Evolutionary conservation across 345 rosid genomes (phyloP).

Genomic region (Adansonia digitata): DNA sequence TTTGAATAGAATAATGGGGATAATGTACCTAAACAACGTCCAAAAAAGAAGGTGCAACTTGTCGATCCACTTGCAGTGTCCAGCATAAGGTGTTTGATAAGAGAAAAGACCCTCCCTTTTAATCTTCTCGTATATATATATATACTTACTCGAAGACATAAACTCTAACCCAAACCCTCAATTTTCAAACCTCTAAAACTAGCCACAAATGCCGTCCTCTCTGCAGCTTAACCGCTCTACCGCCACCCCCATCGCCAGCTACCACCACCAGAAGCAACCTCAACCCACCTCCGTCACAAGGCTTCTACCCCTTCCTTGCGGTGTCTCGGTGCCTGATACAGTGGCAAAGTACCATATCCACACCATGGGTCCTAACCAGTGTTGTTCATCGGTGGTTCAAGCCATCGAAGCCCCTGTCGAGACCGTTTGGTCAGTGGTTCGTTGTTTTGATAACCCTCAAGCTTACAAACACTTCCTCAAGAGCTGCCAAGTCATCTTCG

Average conservation of each 20-base stretch:
- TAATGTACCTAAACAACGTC: slow-evolving; percentile 38
- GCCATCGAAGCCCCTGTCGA: slow-evolving; percentile 59
- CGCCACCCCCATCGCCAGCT: background rate
- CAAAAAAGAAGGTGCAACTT: slow-evolving; percentile 59
- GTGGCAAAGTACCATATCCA: slow-evolving; percentile 49
- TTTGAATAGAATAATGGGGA: slow-evolving; percentile 8
- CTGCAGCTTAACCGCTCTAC: slow-evolving; percentile 41
- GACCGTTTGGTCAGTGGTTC: slow-evolving; percentile 73
- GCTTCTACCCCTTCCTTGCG: slow-evolving; percentile 26
- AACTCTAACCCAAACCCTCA: background rate
- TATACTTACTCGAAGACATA: slow-evolving; percentile 8
- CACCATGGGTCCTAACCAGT: slow-evolving; percentile 48
- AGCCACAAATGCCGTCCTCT: slow-evolving; percentile 54
- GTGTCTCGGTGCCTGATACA: slow-evolving; percentile 39
- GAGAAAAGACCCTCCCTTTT: background rate
- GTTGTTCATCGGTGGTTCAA: slow-evolving; percentile 58
- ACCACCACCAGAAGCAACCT: slow-evolving; percentile 24
- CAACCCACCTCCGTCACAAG: background rate
- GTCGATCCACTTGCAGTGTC: slow-evolving; percentile 62
- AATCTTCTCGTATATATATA: slow-evolving; percentile 12
- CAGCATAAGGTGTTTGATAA: slow-evolving; percentile 38
- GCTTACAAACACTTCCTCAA: slow-evolving; percentile 75
- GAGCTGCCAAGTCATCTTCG: slow-evolving; percentile 64
- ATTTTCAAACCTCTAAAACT: background rate
- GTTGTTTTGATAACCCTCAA: slow-evolving; percentile 82